These are phyloP conservation scores for Saccharomyces pastorianus DNA, from an alignment of 1,139 yeast species.

Conservation along the genomic window DNA sequence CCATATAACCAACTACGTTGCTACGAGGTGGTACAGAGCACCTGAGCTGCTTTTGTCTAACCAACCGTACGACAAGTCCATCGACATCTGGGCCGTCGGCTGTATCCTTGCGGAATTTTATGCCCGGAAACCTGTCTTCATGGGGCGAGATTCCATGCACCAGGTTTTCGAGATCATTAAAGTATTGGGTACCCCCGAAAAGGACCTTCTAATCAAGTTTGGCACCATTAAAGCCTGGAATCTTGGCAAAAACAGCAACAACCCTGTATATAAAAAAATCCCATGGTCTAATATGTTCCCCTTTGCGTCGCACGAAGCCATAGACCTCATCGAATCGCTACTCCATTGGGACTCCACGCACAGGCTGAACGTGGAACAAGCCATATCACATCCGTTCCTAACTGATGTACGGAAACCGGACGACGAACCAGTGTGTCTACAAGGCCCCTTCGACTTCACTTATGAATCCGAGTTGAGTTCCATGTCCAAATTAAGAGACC, in stretches of 20 bases:
- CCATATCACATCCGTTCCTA: constrained; percentile 48
- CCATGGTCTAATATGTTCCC: constrained; percentile 52
- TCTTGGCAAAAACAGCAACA: constrained; percentile 26
- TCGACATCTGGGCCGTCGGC: constrained; percentile 78
- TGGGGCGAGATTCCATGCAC: constrained; percentile 57
- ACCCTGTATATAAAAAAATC: constrained; percentile 35
- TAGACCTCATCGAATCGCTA: constrained; percentile 41
- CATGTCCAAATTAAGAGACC: constrained; percentile 26
- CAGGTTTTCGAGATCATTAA: constrained; percentile 58
- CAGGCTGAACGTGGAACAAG: constrained; percentile 43
- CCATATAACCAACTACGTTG: constrained; percentile 76
- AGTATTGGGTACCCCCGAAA: constrained; percentile 54
- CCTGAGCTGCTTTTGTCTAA: constrained; percentile 76
- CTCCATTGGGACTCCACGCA: constrained; percentile 52
- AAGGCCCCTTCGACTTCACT: constrained; percentile 49
- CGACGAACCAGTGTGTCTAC: constrained; percentile 43
- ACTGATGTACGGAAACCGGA: constrained; percentile 39
- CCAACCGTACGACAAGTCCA: constrained; percentile 45
- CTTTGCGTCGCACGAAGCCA: constrained; percentile 44
- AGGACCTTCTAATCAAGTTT: constrained; percentile 32
- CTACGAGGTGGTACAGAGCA: constrained; percentile 93
- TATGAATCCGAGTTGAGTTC: constrained; percentile 40
- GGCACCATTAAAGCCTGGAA: constrained; percentile 37
- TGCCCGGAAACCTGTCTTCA: constrained; percentile 64
- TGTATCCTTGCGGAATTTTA: constrained; percentile 72